Conservation (phyloP, 768 basidiomycete genomes). For the Trametes meyenii region DNA sequence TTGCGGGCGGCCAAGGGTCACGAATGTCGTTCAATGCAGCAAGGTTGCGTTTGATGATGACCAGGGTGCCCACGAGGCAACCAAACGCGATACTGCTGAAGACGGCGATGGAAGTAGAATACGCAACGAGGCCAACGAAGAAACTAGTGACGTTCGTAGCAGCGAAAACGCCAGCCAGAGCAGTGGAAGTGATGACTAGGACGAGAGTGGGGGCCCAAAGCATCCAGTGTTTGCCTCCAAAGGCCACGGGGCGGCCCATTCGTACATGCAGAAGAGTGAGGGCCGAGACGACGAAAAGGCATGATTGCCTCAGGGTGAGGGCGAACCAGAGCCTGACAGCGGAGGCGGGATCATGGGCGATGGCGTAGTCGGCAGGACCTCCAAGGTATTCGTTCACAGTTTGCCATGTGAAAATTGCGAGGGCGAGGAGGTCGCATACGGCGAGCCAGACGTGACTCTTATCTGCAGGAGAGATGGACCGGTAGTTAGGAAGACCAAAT, state of each 20-base stretch:
- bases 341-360: constrained; percentile 53
- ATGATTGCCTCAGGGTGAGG: constrained; percentile 67
- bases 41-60: constrained; percentile 68
- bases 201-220: constrained; percentile 67
- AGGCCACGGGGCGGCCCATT: constrained; percentile 67
- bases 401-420: constrained; percentile 70
- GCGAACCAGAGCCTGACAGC: constrained; percentile 70
- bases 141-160: constrained; percentile 54
- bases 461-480: constrained; percentile 65
- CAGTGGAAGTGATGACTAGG: constrained; percentile 58
- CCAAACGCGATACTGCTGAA: constrained; percentile 56
- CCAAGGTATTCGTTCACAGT: constrained; percentile 53
- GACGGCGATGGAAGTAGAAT: constrained; percentile 54
- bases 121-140: constrained; percentile 63
- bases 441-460: constrained; percentile 78
- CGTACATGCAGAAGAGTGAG: constrained; percentile 73
- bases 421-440: constrained; percentile 62
- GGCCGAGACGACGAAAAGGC: constrained; percentile 60
- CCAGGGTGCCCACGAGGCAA: constrained; percentile 63
- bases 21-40: constrained; percentile 51
- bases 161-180: constrained; percentile 59
- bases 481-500: constrained; percentile 73
- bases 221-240: constrained; percentile 74
- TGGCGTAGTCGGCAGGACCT: constrained; percentile 46
- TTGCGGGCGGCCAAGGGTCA: constrained; percentile 64